Evolutionary conservation across 164 flowering plant genomes (phyloP), one percentile per base, ranked within the genome.

Genomic region (Liriodendron chinense): DNA sequence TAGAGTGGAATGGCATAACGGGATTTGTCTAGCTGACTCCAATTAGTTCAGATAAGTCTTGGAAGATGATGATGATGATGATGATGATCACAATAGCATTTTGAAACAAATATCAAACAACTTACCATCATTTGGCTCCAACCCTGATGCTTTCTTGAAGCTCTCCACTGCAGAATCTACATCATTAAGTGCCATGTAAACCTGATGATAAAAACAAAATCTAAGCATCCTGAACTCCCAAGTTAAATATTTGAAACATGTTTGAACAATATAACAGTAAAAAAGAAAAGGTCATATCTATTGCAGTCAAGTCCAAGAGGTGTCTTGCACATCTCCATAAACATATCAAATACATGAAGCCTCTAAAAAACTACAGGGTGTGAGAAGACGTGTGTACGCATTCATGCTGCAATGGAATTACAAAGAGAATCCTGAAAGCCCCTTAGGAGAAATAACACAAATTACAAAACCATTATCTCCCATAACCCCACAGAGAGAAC

Each of bases 101-200:
- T 20, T 68, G 16, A 62, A 71, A 2, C 24, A 71, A 2, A 13
- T 7, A 20, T 7, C 34, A 43, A 70, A 49, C 56, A 53, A 83
- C 95, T 78, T 61, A 96, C 99, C 96, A 84, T 94, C 98, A 86
- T 89, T 91, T 76, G 99, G 99, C 83, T 94, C 98, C 86, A 96
- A 78, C 21, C 90, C 93, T 72, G 82, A 75, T 57, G 99, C 99
- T 78, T 89, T 93, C 84, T 83, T 86, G 83, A 96, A 94, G 82
- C 99, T 94, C 72, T 86, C 94, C 67, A 85, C 96, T n/a, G 99
- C 98, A 81, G 91, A 81, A 84, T 93, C 98, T 56, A 96, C 83
- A 77, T 93, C 97, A 83, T 96, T 94, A 23, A 96, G 96, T 13
- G 96, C 97, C 90, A 93, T 88, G 78, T 92, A 78, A 75, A 94